Conservation (phyloP, 2,329 filamentous ascomycete species). For the Lasiodiplodia gonubiensis region DNA sequence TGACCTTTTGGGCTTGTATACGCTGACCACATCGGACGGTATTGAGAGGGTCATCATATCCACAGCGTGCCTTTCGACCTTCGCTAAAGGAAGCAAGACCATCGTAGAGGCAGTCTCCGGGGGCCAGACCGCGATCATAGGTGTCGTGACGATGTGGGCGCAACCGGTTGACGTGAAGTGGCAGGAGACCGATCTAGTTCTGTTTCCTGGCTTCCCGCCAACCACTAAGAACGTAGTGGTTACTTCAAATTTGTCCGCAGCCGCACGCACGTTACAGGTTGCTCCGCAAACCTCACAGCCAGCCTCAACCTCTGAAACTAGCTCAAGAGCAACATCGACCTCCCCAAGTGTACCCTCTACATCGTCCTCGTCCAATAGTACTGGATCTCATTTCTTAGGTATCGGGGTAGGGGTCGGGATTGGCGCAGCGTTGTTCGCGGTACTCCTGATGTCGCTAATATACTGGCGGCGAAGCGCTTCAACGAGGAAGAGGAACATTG, state of each 20-base stretch:
- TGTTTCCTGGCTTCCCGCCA: background rate
- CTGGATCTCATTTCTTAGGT: background rate
- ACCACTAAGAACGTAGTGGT: background rate
- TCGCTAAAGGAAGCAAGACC: background rate
- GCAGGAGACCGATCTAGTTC: background rate
- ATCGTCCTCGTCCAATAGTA: background rate
- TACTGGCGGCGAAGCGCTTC: background rate
- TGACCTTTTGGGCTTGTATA: background rate
- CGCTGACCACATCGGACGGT: background rate
- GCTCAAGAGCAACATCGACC: background rate
- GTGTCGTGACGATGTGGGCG: background rate
- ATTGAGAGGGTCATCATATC: background rate
- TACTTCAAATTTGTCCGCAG: background rate
- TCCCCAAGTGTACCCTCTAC: background rate
- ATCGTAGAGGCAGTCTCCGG: background rate
- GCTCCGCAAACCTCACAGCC: background rate
- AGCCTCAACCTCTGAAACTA: too few relatives aligned
- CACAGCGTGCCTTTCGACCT: background rate
- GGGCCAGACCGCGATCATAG: background rate
- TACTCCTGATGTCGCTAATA: background rate
- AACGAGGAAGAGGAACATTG: background rate
- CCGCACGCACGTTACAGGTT: background rate
- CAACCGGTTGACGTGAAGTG: background rate
- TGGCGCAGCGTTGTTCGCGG: background rate
- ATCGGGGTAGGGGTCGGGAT: background rate